These are phyloP conservation scores for Harringtonia aguacate DNA, from an alignment of 2,329 filamentous ascomycete species.

Conservation along the genomic window DNA sequence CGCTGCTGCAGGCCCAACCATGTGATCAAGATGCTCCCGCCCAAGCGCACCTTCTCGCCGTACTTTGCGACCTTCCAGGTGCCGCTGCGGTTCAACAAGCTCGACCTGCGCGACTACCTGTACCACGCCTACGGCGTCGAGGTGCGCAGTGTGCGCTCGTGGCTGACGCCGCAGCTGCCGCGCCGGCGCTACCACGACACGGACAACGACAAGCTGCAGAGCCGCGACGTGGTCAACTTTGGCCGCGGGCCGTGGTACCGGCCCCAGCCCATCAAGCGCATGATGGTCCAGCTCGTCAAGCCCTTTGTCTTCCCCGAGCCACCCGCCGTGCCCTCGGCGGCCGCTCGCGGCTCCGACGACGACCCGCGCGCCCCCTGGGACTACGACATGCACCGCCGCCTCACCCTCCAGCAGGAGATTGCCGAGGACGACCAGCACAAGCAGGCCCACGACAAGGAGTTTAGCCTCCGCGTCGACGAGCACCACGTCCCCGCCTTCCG, in stretches of 20 bases:
- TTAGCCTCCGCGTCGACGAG: constrained; percentile 20
- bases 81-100: constrained; percentile 86
- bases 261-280: constrained; percentile 69
- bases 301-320: constrained; percentile 80
- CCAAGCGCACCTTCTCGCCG: constrained; percentile 58
- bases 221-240: not conserved
- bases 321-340: constrained; percentile 41
- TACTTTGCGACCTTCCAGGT: constrained; percentile 85
- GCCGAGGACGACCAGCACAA: constrained; percentile 10
- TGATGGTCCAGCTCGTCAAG: constrained; percentile 82
- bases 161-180: constrained; percentile 56
- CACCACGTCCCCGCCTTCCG: constrained; percentile 25
- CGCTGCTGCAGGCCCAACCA: constrained; percentile 58
- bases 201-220: constrained; percentile 11
- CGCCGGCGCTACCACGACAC: constrained; percentile 41
- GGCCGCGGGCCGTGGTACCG: constrained; percentile 50
- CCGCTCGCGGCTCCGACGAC: constrained; percentile 7
- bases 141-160: constrained; percentile 64
- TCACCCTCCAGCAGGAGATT: constrained; percentile 19
- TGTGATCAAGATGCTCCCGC: constrained; percentile 65
- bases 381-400: constrained; percentile 38
- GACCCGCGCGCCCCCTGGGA: constrained; percentile 44
- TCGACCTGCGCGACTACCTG: constrained; percentile 93
- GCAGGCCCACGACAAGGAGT: constrained; percentile 6
- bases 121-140: constrained; percentile 74